Evolutionary conservation across 2,329 filamentous ascomycete species (phyloP), one percentile per base, ranked within the genome.

Genomic region (Claviceps capensis): DNA sequence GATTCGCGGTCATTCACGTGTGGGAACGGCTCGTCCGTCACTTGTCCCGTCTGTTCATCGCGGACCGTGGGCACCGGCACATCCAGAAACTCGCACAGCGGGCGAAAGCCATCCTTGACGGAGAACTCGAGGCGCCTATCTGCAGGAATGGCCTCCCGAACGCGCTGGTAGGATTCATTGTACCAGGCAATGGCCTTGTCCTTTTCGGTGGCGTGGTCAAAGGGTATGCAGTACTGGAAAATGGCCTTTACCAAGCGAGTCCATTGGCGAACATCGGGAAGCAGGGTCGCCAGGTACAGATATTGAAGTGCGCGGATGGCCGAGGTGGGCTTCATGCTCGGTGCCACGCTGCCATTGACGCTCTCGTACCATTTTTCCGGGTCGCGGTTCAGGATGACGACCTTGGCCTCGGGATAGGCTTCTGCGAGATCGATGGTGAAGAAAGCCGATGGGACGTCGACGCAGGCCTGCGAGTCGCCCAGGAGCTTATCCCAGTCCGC

Each of bases 381-480:
- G 46, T 70, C 68, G 48, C 68, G 66, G 57, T 65, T 69, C 42
- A 70, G 59, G 48, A 70, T 65, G 52, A 70, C 55, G 44, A 69
- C 62, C 53, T 69, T 69, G 49, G 68, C 68, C 9, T 69, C 65
- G 4, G 64, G 64, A 47, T 64, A 64, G 22, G 56, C 43, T 34
- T 59, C 61, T 30, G 68, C 66, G 13, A 70, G 60, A 48, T 70
- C 67, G 50, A 61, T 52, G 48, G 63, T 64, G 57, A 70, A 67
- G 58, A 81, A 83, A 40, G 77, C 69, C 0, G 79, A 67, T 1
- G 83, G 80, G 16, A 79, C 62, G 47, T 77, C 77, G 52, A 73
- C 72, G 9, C 75, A 78, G 22, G 72, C 73, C n/a, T 78, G 71
- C 57, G 65, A 71, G 23, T 67, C 59, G 47, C 69, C 70, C 47